Base-by-base conservation (phyloP, 805 yeast species). In the Ogataea allantospora region DNA sequence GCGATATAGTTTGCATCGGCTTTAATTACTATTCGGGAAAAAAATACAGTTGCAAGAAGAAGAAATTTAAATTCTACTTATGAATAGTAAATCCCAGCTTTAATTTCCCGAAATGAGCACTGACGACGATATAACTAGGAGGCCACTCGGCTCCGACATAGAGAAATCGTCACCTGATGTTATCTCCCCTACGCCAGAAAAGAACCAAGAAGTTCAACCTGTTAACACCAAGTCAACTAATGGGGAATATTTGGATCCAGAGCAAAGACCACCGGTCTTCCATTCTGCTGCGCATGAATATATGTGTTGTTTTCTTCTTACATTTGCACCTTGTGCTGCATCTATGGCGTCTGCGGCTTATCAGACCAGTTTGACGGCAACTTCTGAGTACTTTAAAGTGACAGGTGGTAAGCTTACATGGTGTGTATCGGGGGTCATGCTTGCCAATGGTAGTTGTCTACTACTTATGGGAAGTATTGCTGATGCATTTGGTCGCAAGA, bases 391-490 rank as follows among this genome's bases (percentile, higher is more conserved):
- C 24, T 71, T 70, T 38, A 39, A 51, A 14, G 56, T 66, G 10
- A 34, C 48, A 9, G 75, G 73, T 27, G 73, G 74, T 25, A 41
- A 53, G 20, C 46, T 71, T 14, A 65, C 73, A 2, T 71, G 77
- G 77, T 55, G 65, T 12, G 59, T 65, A 7, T 57, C 68, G 7
- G 54, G 71, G 12, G 63, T 69, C 15, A 56, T 57, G 32, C 54
- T 71, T 10, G 71, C 73, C 4, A 63, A 63, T 33, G 77, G 75
- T 6, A 56, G 73, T 3, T 60, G 67, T 28, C 52, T 72, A 19
- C 51, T 71, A 13, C 36, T 71, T 7, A 62, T 68, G 61, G 75
- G 77, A 7, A 70, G 68, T 17, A 44, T 72, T n/a, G 70, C 76
- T 1, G 77, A 71, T 53, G 62, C 66, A 0, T 53, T 71, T 47